phyloP scores from a whole-genome alignment of 768 basidiomycete species.

The Agaricus sinodeliciosus region DNA sequence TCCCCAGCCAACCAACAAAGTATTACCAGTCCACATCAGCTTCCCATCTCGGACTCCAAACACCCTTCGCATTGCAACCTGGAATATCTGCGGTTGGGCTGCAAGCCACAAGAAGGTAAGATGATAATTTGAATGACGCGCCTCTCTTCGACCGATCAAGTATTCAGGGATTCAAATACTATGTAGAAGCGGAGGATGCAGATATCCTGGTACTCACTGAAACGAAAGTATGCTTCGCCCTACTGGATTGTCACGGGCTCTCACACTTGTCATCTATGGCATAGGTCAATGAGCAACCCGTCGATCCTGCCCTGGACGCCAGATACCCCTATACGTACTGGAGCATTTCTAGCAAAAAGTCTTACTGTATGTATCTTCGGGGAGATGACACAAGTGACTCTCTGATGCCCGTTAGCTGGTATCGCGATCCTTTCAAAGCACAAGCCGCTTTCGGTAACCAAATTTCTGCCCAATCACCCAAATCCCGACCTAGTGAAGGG shows the following conservation, averaged over 20 bases:
- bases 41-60: conserved; percentile 46
- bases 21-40: conserved; percentile 52
- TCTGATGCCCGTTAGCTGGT: conserved; percentile 44
- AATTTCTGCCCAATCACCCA: conserved; percentile 71
- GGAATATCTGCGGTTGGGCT: conserved; percentile 78
- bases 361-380: conserved; percentile 48
- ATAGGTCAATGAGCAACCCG: conserved; percentile 70
- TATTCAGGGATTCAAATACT: conserved; percentile 67
- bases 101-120: conserved; percentile 73
- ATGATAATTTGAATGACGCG: not conserved
- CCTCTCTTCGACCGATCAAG: not conserved
- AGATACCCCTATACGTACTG: conserved; percentile 71
- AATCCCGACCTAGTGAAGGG: conserved; percentile 60
- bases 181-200: conserved; percentile 81
- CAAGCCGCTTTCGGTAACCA: conserved; percentile 59
- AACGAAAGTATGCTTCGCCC: conserved; percentile 53
- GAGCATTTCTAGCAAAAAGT: conserved; percentile 74
- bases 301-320: conserved; percentile 46
- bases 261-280: not conserved
- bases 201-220: conserved; percentile 82
- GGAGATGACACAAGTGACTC: not conserved
- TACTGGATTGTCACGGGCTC: not conserved
- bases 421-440: conserved; percentile 76
- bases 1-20: conserved; percentile 68
- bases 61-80: conserved; percentile 53